A percentile compares a stretch with the other conserved stretches of the same genome.
Conservation (phyloP, 305 asterid species). For the Withania somnifera region DNA sequence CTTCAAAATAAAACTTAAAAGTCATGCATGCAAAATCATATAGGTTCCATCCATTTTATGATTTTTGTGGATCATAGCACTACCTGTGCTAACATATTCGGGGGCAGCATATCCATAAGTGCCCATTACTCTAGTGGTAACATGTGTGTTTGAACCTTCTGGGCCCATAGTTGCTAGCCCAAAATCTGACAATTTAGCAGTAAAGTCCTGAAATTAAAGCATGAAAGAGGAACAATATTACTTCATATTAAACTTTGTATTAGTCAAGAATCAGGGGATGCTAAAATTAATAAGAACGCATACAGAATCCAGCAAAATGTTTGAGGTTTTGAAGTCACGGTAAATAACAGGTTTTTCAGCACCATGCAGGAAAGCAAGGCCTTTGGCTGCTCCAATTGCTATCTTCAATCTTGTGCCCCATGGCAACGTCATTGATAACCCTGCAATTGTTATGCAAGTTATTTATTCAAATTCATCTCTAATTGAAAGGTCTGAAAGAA, state of each 20-base stretch:
- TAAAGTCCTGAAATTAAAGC: slow-evolving; percentile 43
- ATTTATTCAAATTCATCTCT: not conserved
- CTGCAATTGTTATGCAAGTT: slow-evolving; percentile 12
- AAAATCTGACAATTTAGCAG: slow-evolving; percentile 76
- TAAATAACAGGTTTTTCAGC: slow-evolving; percentile 71
- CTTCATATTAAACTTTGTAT: no score
- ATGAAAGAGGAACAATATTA: no score
- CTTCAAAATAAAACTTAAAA: no score
- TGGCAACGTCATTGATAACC: slow-evolving; percentile 59
- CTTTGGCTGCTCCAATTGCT: slow-evolving; percentile 82
- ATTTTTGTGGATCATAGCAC: not conserved
- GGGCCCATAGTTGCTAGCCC: slow-evolving; percentile 95
- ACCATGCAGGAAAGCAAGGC: slow-evolving; percentile 80
- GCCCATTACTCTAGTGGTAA: slow-evolving; percentile 86
- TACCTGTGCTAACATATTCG: slow-evolving; percentile 84
- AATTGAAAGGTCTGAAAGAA: not conserved
- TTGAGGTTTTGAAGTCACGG: slow-evolving; percentile 91
- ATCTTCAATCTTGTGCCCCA: slow-evolving; percentile 85
- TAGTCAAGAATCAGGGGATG: no score
- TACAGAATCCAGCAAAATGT: slow-evolving; percentile 69
- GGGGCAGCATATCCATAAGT: slow-evolving; percentile 95
- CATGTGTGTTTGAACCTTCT: slow-evolving; percentile 84
- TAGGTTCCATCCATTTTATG: not conserved
- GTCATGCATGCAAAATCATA: not conserved
- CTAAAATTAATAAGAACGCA: not conserved